phyloP scores from a whole-genome alignment of 2,329 filamentous ascomycete species.

The Beauveria bassiana region DNA sequence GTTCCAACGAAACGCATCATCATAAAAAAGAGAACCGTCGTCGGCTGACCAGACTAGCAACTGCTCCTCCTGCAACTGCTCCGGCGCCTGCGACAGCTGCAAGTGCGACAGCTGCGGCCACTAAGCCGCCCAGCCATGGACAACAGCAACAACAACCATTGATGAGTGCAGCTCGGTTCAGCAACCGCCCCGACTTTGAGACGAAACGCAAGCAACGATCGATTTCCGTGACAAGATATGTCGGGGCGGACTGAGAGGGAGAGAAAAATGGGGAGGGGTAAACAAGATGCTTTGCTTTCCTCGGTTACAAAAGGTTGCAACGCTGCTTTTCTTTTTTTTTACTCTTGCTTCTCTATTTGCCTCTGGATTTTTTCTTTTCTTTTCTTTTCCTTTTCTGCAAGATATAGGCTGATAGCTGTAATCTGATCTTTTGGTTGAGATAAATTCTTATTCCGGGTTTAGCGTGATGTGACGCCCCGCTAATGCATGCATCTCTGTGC shows the following conservation, averaged over 20 bases:
- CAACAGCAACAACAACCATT: background rate
- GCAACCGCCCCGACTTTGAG: slow-evolving; percentile 3
- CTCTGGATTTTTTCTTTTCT: too few relatives aligned
- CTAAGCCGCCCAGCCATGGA: background rate
- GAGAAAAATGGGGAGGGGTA: too few relatives aligned
- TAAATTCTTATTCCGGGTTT: background rate
- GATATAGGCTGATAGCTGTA: slow-evolving; percentile 4
- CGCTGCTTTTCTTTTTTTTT: background rate
- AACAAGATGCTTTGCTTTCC: background rate
- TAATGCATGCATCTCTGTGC: too few relatives aligned
- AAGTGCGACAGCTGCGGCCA: slow-evolving; percentile 18
- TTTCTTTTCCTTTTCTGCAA: background rate
- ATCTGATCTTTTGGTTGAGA: slow-evolving; percentile 6
- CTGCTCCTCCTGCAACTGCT: slow-evolving; percentile 18
- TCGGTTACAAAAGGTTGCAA: background rate
- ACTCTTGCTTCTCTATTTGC: background rate
- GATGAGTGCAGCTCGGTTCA: background rate
- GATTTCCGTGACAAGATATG: slow-evolving; percentile 8
- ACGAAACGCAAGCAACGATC: slow-evolving; percentile 7
- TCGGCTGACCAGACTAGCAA: slow-evolving; percentile 11
- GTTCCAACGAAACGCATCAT: too few relatives aligned
- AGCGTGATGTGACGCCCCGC: too few relatives aligned
- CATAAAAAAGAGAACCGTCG: background rate
- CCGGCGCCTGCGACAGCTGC: slow-evolving; percentile 18
- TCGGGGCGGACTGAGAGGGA: slow-evolving; percentile 3